Evolutionary conservation across 2,329 filamentous ascomycete genomes (phyloP).

Genomic region (Albifimbria verrucaria): DNA sequence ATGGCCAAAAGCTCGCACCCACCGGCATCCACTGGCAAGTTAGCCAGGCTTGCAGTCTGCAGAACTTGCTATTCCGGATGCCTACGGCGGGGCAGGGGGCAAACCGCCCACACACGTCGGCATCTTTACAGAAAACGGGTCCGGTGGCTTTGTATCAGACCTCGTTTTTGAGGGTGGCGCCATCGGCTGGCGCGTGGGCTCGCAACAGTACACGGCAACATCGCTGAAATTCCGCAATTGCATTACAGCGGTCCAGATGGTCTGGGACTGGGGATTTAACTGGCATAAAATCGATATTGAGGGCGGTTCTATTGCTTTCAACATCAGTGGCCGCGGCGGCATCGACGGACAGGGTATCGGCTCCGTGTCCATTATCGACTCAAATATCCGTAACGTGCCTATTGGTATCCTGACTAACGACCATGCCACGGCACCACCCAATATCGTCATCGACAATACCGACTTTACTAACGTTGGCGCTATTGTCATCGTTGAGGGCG

Average conservation of each 20-base stretch:
- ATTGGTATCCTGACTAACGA: constrained; percentile 7
- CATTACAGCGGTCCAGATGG: constrained; percentile 61
- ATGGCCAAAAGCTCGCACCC: constrained; percentile 12
- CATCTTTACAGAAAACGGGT: constrained; percentile 58
- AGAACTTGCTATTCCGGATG: constrained; percentile 45
- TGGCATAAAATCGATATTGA: constrained; percentile 56
- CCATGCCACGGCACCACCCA: constrained; percentile 6
- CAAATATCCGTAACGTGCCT: constrained; percentile 24
- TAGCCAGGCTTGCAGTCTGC: constrained; percentile 53
- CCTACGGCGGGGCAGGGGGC: constrained; percentile 32
- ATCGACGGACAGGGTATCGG: constrained; percentile 63
- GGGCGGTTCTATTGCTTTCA: constrained; percentile 57
- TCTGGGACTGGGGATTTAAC: constrained; percentile 67
- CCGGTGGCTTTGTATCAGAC: constrained; percentile 58
- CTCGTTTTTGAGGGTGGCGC: constrained; percentile 33
- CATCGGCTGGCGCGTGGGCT: constrained; percentile 55
- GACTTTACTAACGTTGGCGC: constrained; percentile 7
- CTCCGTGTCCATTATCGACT: constrained; percentile 68
- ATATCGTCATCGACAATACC: constrained; percentile 15
- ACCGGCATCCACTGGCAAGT: constrained; percentile 62
- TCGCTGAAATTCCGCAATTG: constrained; percentile 61
- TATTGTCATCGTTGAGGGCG: constrained; percentile 11
- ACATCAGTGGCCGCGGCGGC: no score
- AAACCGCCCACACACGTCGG: constrained; percentile 59
- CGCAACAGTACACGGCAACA: constrained; percentile 64